phyloP scores from a whole-genome alignment of 2,329 filamentous ascomycete species.

The Neonectria neomacrospora region DNA sequence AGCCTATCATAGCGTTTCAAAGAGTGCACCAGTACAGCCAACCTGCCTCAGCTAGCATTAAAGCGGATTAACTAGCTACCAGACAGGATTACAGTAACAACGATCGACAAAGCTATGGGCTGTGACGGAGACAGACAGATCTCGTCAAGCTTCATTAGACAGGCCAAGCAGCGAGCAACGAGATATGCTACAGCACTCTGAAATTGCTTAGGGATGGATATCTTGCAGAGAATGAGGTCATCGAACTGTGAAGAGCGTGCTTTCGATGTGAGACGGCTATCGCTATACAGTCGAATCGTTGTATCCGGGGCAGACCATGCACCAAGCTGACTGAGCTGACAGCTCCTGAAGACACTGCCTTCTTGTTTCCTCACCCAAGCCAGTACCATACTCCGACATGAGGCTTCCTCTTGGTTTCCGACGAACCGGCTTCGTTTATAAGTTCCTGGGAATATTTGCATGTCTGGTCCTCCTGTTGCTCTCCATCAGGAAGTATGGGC shows the following conservation, averaged over 20 bases:
- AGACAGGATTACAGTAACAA: too few species aligned
- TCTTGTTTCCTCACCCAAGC: not conserved
- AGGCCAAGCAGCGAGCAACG: too few species aligned
- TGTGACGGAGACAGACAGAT: too few species aligned
- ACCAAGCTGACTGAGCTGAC: not conserved
- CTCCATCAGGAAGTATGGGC: not conserved
- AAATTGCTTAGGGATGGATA: too few species aligned
- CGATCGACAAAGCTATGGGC: too few species aligned
- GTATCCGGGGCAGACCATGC: not conserved
- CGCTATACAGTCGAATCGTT: not conserved
- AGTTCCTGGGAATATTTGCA: not conserved
- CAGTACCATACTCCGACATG: not conserved
- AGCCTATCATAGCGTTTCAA: too few species aligned
- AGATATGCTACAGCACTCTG: too few species aligned
- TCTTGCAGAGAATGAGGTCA: not conserved
- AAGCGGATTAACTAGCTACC: too few species aligned
- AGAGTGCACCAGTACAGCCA: too few species aligned
- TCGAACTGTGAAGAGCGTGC: not conserved
- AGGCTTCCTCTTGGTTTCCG: conserved; percentile 1
- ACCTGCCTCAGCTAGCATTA: too few species aligned
- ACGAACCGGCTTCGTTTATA: not conserved
- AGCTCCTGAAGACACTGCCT: not conserved
- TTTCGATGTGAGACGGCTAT: too few species aligned
- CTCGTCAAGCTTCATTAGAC: too few species aligned
- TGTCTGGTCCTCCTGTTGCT: not conserved